A percentile compares a stretch with the other conserved stretches of the same genome.
phyloP scores from a whole-genome alignment of 345 rosid species.

The Eucalyptus decipiens region DNA sequence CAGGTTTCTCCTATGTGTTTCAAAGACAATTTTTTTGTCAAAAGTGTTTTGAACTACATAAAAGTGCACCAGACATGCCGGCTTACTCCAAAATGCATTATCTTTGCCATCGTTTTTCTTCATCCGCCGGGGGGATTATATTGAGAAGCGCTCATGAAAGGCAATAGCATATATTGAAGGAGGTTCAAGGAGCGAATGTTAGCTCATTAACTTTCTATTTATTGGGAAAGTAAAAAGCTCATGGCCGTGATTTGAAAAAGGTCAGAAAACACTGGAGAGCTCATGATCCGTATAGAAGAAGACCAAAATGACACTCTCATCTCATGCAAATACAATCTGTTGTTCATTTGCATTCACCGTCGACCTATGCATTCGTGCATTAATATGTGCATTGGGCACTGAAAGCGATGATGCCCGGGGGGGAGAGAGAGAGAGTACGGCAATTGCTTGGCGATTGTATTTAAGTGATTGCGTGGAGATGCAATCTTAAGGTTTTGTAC shows the following conservation, averaged over 20 bases:
- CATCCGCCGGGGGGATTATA: not conserved
- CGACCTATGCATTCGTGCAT: not conserved
- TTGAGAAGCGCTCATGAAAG: not conserved
- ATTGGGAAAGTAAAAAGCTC: not conserved
- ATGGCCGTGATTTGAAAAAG: not conserved
- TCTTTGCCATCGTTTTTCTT: not conserved
- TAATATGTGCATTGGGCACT: not conserved
- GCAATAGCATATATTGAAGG: not conserved
- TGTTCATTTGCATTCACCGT: not conserved
- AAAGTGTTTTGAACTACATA: not conserved
- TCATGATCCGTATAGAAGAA: not conserved
- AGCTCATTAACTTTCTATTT: not conserved
- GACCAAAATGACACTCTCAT: not conserved
- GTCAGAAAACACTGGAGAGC: not conserved
- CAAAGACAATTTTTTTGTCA: not conserved
- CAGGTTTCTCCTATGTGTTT: not conserved
- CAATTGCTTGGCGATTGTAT: not conserved
- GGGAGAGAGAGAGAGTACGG: not conserved
- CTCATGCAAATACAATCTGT: not conserved
- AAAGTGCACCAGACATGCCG: not conserved
- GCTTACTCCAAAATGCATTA: not conserved
- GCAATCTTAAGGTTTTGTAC: not conserved
- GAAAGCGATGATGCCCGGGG: not conserved
- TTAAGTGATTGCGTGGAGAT: not conserved
- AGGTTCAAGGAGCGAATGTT: not conserved